Percentiles rank a stretch among this genome's conserved stretches.
Conservation (phyloP, 2,329 filamentous ascomycete species). For the Ascochyta koolunga region DNA sequence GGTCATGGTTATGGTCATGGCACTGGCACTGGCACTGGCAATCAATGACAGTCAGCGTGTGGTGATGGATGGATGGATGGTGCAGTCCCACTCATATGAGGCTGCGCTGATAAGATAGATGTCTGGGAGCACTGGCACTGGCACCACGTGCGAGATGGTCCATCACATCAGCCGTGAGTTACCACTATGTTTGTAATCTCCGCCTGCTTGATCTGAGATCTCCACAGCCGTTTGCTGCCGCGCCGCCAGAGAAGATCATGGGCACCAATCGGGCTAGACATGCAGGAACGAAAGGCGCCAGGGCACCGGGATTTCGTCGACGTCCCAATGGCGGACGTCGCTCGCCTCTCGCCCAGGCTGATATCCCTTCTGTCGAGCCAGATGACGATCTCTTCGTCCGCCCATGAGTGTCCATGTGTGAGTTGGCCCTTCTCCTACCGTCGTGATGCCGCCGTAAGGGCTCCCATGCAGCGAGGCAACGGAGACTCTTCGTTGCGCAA, state of each 20-base stretch:
- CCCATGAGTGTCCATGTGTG: slow-evolving; percentile 46
- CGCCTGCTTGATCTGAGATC: slow-evolving; percentile 23
- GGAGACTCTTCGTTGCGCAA: slow-evolving; percentile 24
- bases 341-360: slow-evolving; percentile 16
- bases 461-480: slow-evolving; percentile 10
- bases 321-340: slow-evolving; percentile 22
- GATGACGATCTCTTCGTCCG: slow-evolving; percentile 42
- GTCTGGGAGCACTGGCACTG: not conserved
- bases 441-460: slow-evolving; percentile 6
- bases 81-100: not conserved
- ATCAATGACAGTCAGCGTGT: not conserved
- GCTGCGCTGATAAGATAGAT: slow-evolving; percentile 5
- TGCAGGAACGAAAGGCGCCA: slow-evolving; percentile 30
- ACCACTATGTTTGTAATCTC: too few species aligned
- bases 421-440: slow-evolving; percentile 30
- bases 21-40: too few species aligned
- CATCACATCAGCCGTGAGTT: not conserved
- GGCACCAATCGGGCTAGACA: slow-evolving; percentile 32
- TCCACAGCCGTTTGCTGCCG: slow-evolving; percentile 26
- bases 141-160: too few species aligned
- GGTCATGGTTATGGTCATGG: too few species aligned
- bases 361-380: slow-evolving; percentile 16
- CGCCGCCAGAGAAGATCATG: slow-evolving; percentile 30
- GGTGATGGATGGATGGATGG: not conserved
- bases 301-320: slow-evolving; percentile 26